Percentiles rank a stretch among this genome's conserved stretches.
phyloP scores from a whole-genome alignment of 345 rosid genomes.

The Iberis pinnata region DNA sequence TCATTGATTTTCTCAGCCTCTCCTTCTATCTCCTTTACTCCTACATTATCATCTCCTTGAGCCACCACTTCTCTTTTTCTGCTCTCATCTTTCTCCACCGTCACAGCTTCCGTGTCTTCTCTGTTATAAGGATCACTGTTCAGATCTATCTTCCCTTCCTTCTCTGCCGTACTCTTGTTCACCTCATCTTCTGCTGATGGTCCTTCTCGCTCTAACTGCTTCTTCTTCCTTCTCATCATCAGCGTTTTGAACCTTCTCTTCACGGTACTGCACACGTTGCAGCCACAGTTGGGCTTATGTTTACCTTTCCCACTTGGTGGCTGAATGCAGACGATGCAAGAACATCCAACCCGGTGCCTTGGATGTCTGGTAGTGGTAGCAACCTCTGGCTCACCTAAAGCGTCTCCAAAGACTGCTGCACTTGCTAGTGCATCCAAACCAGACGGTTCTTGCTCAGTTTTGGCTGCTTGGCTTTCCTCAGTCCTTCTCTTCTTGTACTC shows the following conservation, averaged over 20 bases:
- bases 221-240: slow-evolving; percentile 81
- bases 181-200: slow-evolving; percentile 32
- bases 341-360: slow-evolving; percentile 85
- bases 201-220: slow-evolving; percentile 59
- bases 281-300: slow-evolving; percentile 68
- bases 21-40: slow-evolving; percentile 16
- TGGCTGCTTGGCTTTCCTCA: neutral
- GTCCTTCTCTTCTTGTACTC: neutral
- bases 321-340: slow-evolving; percentile 96
- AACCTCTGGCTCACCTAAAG: slow-evolving; percentile 44
- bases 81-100: slow-evolving; percentile 14
- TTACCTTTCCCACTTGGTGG: slow-evolving; percentile 96
- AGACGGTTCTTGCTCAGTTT: slow-evolving; percentile 18
- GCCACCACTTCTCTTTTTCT: slow-evolving; percentile 7
- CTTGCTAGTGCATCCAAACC: slow-evolving; percentile 86
- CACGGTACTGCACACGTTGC: slow-evolving; percentile 91
- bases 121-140: slow-evolving; percentile 31
- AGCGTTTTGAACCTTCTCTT: slow-evolving; percentile 86
- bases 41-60: slow-evolving; percentile 12
- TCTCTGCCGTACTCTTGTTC: slow-evolving; percentile 29
- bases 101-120: slow-evolving; percentile 18
- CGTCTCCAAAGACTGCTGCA: slow-evolving; percentile 70
- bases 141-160: slow-evolving; percentile 33
- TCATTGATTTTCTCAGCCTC: slow-evolving; percentile 10
- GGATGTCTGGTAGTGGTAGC: slow-evolving; percentile 95